phyloP scores from a whole-genome alignment of 495 filamentous ascomycete genomes.

The Lasiosphaeria miniovina region DNA sequence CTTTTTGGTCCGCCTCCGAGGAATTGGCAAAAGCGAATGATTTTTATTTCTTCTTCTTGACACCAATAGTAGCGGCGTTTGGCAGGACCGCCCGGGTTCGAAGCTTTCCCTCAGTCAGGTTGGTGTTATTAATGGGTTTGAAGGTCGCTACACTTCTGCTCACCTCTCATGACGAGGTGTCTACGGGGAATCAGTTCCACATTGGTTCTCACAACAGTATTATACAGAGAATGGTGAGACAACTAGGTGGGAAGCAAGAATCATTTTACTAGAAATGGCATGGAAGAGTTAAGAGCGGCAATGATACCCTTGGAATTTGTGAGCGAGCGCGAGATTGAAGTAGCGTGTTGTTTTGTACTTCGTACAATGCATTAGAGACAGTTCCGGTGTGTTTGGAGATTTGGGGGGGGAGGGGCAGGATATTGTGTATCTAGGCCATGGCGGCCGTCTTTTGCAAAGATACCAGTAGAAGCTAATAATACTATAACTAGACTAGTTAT shows the following conservation, averaged over 20 bases:
- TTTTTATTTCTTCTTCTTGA: too few relatives aligned
- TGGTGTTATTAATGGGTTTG: too few relatives aligned
- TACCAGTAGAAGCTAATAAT: too few relatives aligned
- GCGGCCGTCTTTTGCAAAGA: neutral
- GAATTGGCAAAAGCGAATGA: neutral
- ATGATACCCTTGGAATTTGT: conserved; percentile 5
- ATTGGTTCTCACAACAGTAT: neutral
- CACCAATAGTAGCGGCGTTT: too few relatives aligned
- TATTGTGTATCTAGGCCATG: neutral
- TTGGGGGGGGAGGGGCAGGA: too few relatives aligned
- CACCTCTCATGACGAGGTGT: neutral
- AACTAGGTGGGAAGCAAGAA: neutral
- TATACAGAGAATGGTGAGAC: neutral
- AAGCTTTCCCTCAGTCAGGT: too few relatives aligned
- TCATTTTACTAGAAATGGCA: conserved; percentile 13
- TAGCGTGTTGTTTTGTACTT: too few relatives aligned
- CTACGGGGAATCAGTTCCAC: neutral
- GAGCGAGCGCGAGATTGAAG: neutral
- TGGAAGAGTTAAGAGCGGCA: neutral
- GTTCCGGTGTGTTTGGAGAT: neutral
- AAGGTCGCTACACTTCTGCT: too few relatives aligned
- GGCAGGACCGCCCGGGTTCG: too few relatives aligned
- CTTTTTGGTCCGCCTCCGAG: neutral
- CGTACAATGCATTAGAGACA: too few relatives aligned
- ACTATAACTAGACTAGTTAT: too few relatives aligned